phyloP scores from a whole-genome alignment of 441 rosid species.

The Melastoma candidum region DNA sequence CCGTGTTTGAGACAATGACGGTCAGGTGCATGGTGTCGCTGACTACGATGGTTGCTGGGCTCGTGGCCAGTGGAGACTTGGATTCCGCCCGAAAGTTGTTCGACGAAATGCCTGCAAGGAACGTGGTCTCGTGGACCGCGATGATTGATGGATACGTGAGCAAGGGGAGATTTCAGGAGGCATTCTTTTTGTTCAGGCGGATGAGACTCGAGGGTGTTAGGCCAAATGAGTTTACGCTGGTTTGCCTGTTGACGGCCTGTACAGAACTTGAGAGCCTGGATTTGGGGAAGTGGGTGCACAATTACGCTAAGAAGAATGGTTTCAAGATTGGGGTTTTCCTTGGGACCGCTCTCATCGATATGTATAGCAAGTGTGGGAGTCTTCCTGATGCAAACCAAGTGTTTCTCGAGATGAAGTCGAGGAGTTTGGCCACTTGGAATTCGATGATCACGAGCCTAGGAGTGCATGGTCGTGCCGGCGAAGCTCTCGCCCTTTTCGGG shows the following conservation, averaged over 20 bases:
- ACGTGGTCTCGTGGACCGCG: constrained; percentile 46
- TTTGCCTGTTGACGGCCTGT: constrained; percentile 37
- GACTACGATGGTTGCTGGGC: constrained; percentile 43
- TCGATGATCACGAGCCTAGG: constrained; percentile 56
- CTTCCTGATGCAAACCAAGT: constrained; percentile 38
- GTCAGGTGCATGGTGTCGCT: constrained; percentile 32
- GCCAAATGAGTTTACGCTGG: constrained; percentile 47
- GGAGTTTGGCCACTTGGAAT: constrained; percentile 49
- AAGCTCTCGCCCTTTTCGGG: constrained; percentile 34
- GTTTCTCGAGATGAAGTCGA: constrained; percentile 31
- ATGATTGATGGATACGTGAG: constrained; percentile 40
- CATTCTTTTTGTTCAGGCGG: constrained; percentile 31
- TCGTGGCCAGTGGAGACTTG: constrained; percentile 31
- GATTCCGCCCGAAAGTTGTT: constrained; percentile 32
- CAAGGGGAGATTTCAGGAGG: constrained; percentile 30
- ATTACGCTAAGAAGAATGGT: constrained; percentile 33
- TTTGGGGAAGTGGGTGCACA: constrained; percentile 48
- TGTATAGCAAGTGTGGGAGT: constrained; percentile 60
- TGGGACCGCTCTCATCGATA: constrained; percentile 44
- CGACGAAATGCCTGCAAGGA: constrained; percentile 32
- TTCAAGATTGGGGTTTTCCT: constrained; percentile 32
- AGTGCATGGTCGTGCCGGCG: constrained; percentile 45
- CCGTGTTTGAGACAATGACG: constrained; percentile 47
- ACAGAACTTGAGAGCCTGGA: constrained; percentile 35
- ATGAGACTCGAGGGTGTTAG: constrained; percentile 33